Evolutionary conservation across 768 basidiomycete genomes (phyloP).

Genomic region (Paxillus ammoniavirescens): DNA sequence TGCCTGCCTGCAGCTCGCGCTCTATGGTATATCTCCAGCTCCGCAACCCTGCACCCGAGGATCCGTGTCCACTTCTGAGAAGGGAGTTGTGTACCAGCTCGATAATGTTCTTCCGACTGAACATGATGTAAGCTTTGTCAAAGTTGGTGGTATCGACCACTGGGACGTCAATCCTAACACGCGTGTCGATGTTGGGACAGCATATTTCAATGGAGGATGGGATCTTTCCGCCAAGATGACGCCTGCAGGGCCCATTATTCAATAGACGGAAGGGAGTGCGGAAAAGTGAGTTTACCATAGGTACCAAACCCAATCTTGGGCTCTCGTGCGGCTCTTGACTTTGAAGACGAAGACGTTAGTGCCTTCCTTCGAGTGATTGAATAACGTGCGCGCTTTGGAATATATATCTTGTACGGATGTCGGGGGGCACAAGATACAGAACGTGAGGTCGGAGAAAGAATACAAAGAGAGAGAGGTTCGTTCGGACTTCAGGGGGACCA

Average conservation of each 20-base stretch:
- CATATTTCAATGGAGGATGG: constrained; percentile 69
- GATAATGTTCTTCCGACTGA: constrained; percentile 63
- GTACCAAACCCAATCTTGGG: constrained; percentile 88
- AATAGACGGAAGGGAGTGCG: background rate
- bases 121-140: constrained; percentile 43
- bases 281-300: constrained; percentile 55
- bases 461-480: constrained; percentile 79
- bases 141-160: constrained; percentile 37
- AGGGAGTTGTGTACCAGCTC: constrained; percentile 54
- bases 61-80: constrained; percentile 40
- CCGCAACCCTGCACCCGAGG: constrained; percentile 20
- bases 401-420: constrained; percentile 40
- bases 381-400: constrained; percentile 45
- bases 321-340: constrained; percentile 69
- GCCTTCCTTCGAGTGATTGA: constrained; percentile 56
- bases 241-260: constrained; percentile 42
- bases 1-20: constrained; percentile 51
- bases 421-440: constrained; percentile 70
- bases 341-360: constrained; percentile 90
- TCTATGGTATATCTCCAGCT: constrained; percentile 66
- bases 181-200: constrained; percentile 64
- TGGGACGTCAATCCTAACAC: constrained; percentile 71
- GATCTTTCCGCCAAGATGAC: constrained; percentile 66
- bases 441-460: constrained; percentile 82
- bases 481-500: constrained; percentile 66